Base-by-base conservation (phyloP, 2,329 filamentous ascomycete species). In the Diplodia intermedia region DNA sequence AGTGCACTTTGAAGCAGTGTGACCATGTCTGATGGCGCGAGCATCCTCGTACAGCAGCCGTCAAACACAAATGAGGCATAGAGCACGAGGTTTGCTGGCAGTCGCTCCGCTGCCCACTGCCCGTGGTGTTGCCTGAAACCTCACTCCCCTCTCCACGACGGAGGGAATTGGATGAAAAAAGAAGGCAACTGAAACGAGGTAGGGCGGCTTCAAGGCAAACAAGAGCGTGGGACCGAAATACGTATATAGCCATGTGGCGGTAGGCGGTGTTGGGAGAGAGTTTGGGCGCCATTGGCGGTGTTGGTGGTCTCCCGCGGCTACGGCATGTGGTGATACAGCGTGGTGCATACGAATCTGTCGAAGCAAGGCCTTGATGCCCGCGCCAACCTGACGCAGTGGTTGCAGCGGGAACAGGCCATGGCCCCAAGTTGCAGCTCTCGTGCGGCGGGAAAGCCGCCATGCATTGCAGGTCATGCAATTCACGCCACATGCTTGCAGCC, bases 391-490 rank as follows among this genome's bases (percentile, higher is more conserved):
- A 33, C 31, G 33, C 36, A 11, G 31, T 18, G 11, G 23, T 31
- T 23, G 43, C 43, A n/a, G 43, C n/a, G 23, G 40, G 55, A 26
- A 60, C 55, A 23, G 38, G 14, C 9, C 18, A n/a, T 38, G 57
- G 29, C 5, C 29, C 29, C 43, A 63, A 52, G 5, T 12, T 38
- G n/a, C 43, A 63, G 29, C n/a, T 12, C 36, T 15, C 60, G 3
- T 52, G 60, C 60, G 60, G 60, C 60, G 47, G 43, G 60, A 63
- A 52, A 52, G 43, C 60, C 43, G 60, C 60, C 31, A 38, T 63
- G 60, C 60, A 63, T 52, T 63, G 47, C 60, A 63, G 60, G 43
- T 20, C 9, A 38, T 52, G 47, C 60, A 52, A 38, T 14, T 18
- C 60, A 52, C 26, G 23, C 31, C 43, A 63, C 29, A 52, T 15